Base-by-base conservation (phyloP, 164 flowering plant species). In the Sextonia rubra region DNA sequence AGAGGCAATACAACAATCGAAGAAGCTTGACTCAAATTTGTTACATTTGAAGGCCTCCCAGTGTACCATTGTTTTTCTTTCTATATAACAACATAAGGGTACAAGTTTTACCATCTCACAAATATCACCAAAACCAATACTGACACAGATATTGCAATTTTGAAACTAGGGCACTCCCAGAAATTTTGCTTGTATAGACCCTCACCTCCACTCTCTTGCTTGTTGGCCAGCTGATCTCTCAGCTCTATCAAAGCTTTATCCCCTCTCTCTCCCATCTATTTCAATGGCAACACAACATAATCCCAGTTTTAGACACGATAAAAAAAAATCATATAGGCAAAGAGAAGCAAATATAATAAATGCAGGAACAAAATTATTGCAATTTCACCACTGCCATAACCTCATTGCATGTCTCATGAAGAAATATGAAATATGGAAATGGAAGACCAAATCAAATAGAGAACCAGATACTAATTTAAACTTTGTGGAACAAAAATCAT, bases 151-250 rank as follows among this genome's bases (percentile, higher is more conserved):
- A 83, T 92, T 2, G 86, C 83, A 70, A 93, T 68, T 82, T 95
- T 95, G 83, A 95, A 95, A 60, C 92, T 84, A 7, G 93, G 81
- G 72, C 81, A 85, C 64, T 91, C 97, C 98, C 98, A 95, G 79
- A 95, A 86, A 26, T 88, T 95, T 44, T 86, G 86, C 65, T 87
- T 87, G 61, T 83, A 89, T 15, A 12, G 18, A 63, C 68, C 70
- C 8, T 58, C 76, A 15, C 76, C 75, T 67, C 25, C 79, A 2
- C n/a, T 76, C 60, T 82, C 83, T 76, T 85, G 76, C 77, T 85
- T 87, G 30, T 83, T 75, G 27, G 86, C 85, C 69, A 90, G 68
- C 70, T 91, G 92, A 76, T 90, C 97, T 77, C 83, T 83, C 14
- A 95, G 89, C 72, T 95, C 98, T 74, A 91, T 89, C 61, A 95